These are phyloP conservation scores for Penicillium sp. DNA, from an alignment of 2,329 filamentous ascomycete genomes.

Conservation along the genomic window DNA sequence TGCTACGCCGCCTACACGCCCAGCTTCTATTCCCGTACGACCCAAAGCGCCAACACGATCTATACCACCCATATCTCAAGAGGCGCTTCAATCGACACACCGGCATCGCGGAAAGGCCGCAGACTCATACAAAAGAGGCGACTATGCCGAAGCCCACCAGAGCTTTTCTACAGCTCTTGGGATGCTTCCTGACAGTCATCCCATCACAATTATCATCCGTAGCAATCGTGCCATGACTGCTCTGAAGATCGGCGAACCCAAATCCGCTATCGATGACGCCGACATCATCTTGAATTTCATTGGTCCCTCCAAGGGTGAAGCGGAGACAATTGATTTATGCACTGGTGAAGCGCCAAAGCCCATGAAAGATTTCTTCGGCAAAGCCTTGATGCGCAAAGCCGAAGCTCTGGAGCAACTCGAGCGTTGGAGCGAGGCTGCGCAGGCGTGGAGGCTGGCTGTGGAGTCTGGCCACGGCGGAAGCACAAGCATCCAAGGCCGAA, in stretches of 20 bases:
- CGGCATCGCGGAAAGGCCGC: conserved; percentile 76
- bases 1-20: conserved; percentile 43
- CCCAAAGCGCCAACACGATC: conserved; percentile 51
- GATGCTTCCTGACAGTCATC: conserved; percentile 73
- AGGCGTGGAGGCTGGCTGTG: conserved; percentile 78
- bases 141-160: conserved; percentile 81
- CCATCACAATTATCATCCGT: conserved; percentile 80
- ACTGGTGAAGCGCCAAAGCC: conserved; percentile 68
- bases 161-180: conserved; percentile 76
- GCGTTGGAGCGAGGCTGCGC: conserved; percentile 80
- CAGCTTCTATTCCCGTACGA: conserved; percentile 46
- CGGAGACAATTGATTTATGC: conserved; percentile 72
- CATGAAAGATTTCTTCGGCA: conserved; percentile 91
- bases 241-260: conserved; percentile 88
- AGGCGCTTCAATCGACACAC: conserved; percentile 72
- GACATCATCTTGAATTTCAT: conserved; percentile 79
- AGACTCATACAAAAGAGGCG: conserved; percentile 88
- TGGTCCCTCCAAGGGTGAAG: conserved; percentile 72
- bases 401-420: conserved; percentile 96
- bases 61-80: conserved; percentile 65
- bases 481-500: conserved; percentile 78
- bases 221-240: conserved; percentile 89
- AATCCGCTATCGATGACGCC: conserved; percentile 79
- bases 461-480: conserved; percentile 82
- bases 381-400: conserved; percentile 89